Percentiles rank a stretch among this genome's conserved stretches.
phyloP scores from a whole-genome alignment of 2,329 filamentous ascomycete species.

The Colletotrichum zoysiae region DNA sequence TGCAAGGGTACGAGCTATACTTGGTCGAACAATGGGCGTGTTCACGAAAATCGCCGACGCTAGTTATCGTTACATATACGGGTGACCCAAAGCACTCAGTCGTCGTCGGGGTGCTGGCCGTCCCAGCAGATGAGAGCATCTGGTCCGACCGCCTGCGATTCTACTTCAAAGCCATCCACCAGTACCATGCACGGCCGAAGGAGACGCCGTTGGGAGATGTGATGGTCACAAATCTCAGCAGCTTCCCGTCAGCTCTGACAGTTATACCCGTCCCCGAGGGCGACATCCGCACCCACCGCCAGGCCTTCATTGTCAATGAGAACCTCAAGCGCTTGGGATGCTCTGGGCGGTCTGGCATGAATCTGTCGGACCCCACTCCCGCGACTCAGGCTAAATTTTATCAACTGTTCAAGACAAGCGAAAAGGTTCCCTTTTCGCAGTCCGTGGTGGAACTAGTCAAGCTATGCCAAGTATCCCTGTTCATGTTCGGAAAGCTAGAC shows the following conservation, averaged over 20 bases:
- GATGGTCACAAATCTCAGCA: constrained; percentile 94
- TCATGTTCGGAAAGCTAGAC: constrained; percentile 89
- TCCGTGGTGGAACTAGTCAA: constrained; percentile 91
- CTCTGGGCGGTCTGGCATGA: constrained; percentile 88
- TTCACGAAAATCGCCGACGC: constrained; percentile 88
- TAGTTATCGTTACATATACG: constrained; percentile 93
- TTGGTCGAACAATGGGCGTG: constrained; percentile 98
- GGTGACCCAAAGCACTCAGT: constrained; percentile 85
- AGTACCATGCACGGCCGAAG: constrained; percentile 86
- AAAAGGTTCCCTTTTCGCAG: constrained; percentile 81
- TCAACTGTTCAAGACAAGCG: constrained; percentile 88
- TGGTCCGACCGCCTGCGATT: constrained; percentile 85
- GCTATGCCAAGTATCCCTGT: constrained; percentile 88
- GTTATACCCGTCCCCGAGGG: constrained; percentile 93
- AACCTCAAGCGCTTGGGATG: constrained; percentile 93
- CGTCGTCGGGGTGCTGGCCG: constrained; percentile 82
- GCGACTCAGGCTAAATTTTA: constrained; percentile 93
- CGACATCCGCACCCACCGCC: constrained; percentile 82
- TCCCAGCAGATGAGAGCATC: constrained; percentile 81
- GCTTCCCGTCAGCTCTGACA: constrained; percentile 90
- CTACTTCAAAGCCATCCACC: constrained; percentile 88
- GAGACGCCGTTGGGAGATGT: constrained; percentile 86
- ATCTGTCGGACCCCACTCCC: constrained; percentile 79
- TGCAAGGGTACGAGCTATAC: constrained; percentile 92
- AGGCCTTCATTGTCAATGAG: constrained; percentile 93